Conservation (phyloP, 192 early-diverging fungal species). For the Lunasporangiospora selenospora region DNA sequence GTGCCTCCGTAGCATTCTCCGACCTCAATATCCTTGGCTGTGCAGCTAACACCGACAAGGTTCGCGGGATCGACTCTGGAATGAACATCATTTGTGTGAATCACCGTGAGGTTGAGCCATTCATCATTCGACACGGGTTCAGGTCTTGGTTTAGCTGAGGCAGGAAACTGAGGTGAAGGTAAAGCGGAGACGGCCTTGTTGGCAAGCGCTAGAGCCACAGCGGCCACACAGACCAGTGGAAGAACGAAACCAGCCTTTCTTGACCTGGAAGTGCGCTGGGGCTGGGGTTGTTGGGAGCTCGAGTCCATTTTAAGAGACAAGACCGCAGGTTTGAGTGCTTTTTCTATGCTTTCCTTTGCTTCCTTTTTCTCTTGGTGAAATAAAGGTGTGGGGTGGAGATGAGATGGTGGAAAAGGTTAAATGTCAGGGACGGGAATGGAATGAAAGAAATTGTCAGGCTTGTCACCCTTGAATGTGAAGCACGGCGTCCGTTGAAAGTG, state of each 20-base stretch:
- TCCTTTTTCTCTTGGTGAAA: too few relatives aligned
- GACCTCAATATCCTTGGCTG: constrained; percentile 16
- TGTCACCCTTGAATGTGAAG: too few relatives aligned
- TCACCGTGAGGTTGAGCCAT: constrained; percentile 48
- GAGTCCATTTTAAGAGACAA: too few relatives aligned
- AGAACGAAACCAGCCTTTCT: not conserved
- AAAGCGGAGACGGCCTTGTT: not conserved
- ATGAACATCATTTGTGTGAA: constrained; percentile 55
- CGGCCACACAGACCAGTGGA: not conserved
- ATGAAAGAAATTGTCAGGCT: too few relatives aligned
- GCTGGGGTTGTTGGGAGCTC: not conserved
- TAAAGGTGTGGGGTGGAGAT: too few relatives aligned
- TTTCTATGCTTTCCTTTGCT: too few relatives aligned
- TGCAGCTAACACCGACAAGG: constrained; percentile 39
- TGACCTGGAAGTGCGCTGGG: not conserved
- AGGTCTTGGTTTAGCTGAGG: constrained; percentile 31
- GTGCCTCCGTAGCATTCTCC: constrained; percentile 61
- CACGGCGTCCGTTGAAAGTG: too few relatives aligned
- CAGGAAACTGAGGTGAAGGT: constrained; percentile 7
- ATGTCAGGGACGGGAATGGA: too few relatives aligned
- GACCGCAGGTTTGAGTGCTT: too few relatives aligned
- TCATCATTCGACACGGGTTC: constrained; percentile 21
- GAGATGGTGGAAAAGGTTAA: too few relatives aligned
- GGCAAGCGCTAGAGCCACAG: not conserved
- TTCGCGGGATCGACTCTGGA: constrained; percentile 47